A percentile compares a stretch with the other conserved stretches of the same genome.
Evolutionary conservation across 2,329 filamentous ascomycete species (phyloP).

Genomic region (Penicillium sp.): DNA sequence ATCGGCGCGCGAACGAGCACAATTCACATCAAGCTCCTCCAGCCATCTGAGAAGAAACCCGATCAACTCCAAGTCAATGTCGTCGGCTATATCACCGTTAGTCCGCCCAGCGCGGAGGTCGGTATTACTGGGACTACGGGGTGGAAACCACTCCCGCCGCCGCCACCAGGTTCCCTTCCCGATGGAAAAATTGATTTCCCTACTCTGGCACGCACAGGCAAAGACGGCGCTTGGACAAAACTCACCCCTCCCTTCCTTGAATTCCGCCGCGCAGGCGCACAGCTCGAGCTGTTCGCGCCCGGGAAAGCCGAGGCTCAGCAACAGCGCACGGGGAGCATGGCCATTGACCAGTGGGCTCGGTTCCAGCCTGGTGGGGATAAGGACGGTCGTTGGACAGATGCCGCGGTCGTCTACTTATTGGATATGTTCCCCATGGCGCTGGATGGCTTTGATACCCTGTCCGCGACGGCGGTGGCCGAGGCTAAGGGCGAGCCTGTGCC

Average conservation of each 20-base stretch:
- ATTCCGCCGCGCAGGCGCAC: constrained; percentile 57
- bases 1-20: constrained; percentile 68
- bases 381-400: constrained; percentile 65
- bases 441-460: constrained; percentile 55
- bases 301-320: constrained; percentile 32
- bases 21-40: constrained; percentile 65
- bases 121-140: constrained; percentile 63
- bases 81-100: constrained; percentile 67
- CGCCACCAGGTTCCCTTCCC: constrained; percentile 47
- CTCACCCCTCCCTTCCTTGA: constrained; percentile 37
- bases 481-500: constrained; percentile 31
- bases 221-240: constrained; percentile 37
- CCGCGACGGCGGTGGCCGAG: constrained; percentile 37
- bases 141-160: constrained; percentile 58
- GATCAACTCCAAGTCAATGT: constrained; percentile 61
- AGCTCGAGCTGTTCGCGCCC: constrained; percentile 57
- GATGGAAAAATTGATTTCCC: constrained; percentile 36
- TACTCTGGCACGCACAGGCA: constrained; percentile 29
- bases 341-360: constrained; percentile 71
- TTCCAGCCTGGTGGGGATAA: constrained; percentile 58
- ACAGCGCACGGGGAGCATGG: constrained; percentile 22
- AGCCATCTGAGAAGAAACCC: constrained; percentile 42
- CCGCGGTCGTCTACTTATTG: constrained; percentile 67
- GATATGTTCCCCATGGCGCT: constrained; percentile 74
- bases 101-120: constrained; percentile 63